Percentiles rank a stretch among this genome's conserved stretches.
These are phyloP conservation scores for Xanthoconium purpureum DNA, from an alignment of 768 basidiomycete genomes.

Conservation along the genomic window DNA sequence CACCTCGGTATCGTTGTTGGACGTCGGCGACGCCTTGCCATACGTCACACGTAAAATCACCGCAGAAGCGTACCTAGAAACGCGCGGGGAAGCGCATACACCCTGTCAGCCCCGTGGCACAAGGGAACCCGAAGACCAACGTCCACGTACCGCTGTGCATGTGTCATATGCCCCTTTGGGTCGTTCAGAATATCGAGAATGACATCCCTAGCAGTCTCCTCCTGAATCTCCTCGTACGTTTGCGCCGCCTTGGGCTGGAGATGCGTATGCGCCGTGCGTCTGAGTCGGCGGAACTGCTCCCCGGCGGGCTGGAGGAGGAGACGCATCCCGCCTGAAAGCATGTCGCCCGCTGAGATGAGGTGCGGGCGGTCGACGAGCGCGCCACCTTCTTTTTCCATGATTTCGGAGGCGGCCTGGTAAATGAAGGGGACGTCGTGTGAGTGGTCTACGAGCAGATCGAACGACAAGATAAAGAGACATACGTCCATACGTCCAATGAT, in stretches of 20 bases:
- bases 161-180: constrained; percentile 7
- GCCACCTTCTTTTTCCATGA: constrained; percentile 60
- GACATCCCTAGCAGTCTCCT: constrained; percentile 24
- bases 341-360: constrained; percentile 50
- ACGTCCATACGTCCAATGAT: constrained; percentile 21
- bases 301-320: constrained; percentile 47
- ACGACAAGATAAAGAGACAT: neutral
- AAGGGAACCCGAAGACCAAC: neutral
- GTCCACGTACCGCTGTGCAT: constrained; percentile 14
- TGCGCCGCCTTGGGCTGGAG: constrained; percentile 48
- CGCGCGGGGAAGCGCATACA: neutral
- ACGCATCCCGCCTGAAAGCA: constrained; percentile 53
- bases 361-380: constrained; percentile 47
- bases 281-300: constrained; percentile 54
- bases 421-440: constrained; percentile 34
- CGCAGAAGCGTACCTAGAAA: constrained; percentile 18
- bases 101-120: neutral
- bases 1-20: constrained; percentile 11
- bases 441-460: neutral
- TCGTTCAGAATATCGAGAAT: constrained; percentile 22
- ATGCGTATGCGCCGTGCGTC: constrained; percentile 50
- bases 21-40: constrained; percentile 25
- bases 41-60: constrained; percentile 26
- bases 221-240: constrained; percentile 45
- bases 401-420: constrained; percentile 53